Base-by-base conservation (phyloP, 257 asterid species). In the Petunia axillaris region DNA sequence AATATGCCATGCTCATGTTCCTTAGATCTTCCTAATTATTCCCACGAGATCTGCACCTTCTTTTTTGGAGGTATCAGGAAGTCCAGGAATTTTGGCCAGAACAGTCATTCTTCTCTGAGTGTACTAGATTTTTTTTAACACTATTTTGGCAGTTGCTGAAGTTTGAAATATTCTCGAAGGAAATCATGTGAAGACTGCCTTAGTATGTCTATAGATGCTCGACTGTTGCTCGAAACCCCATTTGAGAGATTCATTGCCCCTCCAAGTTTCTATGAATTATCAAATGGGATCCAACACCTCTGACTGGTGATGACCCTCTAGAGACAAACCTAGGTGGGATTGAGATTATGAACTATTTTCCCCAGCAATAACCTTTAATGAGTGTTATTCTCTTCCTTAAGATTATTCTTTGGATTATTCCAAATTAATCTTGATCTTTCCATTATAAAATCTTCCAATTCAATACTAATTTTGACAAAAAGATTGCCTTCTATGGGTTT, bases 341-440 rank as follows among this genome's bases (percentile, higher is more conserved):
- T 2, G 57, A 52, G 57, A 8, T 14, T 8, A 52, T 8, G 8
- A 52, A 52, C 57, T 52, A 52, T 14, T 2, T 52, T 52, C 4
- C 57, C 57, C 15, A 52, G 57, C 25, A 25, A 25, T 25, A 25
- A 25, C 25, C 25, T 25, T 25, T 25, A 25, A 25, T 25, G 25
- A 25, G 25, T 25, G 25, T 52, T 52, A 70, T 70, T 55, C 14
- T 44, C 36, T 14, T 43, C 44, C 57, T 6, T 25, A 44, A 41
- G 25, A 70, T 70, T 7, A 70, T 70, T 44, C 76, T 39, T 43
- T 41, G 41, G n/a, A 67, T 41, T 70, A 39, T 52, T 52, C 57
- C 57, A 52, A 52, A 52, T 2, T 52, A 52, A 52, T 52, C 57
- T 52, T 52, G 57, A 52, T 52, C 15, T 52, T 52, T 52, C 57